phyloP scores from a whole-genome alignment of 108 stramenopile species.

The Cyclotella sp. region DNA sequence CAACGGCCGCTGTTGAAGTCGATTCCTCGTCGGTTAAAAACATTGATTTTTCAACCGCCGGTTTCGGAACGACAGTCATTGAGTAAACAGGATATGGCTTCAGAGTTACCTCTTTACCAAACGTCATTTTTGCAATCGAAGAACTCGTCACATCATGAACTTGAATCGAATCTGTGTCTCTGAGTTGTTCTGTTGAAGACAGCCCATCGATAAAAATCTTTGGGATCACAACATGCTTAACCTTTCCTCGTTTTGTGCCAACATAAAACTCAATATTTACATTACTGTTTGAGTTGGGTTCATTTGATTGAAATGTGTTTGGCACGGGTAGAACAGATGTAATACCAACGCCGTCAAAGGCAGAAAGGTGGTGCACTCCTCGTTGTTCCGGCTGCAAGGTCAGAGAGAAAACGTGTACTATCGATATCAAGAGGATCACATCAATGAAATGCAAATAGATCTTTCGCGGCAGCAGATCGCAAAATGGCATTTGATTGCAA shows the following conservation, averaged over 20 bases:
- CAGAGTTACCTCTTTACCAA: neutral
- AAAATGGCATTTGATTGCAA: too few relatives aligned
- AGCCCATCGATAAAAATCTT: neutral
- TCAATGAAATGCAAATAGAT: neutral
- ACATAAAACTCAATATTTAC: neutral
- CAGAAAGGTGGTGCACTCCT: neutral
- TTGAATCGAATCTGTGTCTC: neutral
- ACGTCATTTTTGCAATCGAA: neutral
- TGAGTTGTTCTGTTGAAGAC: neutral
- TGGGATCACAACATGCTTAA: constrained; percentile 8
- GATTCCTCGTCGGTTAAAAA: too few relatives aligned
- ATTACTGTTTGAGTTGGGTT: neutral
- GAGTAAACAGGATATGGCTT: constrained; percentile 45
- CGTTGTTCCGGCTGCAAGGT: neutral
- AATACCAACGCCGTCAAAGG: neutral
- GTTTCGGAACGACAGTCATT: constrained; percentile 16
- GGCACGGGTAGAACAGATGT: constrained; percentile 1
- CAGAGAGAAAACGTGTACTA: neutral
- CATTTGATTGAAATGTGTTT: neutral
- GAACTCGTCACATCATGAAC: neutral
- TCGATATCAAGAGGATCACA: neutral
- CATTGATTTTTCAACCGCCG: neutral
- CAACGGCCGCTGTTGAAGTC: neutral
- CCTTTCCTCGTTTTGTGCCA: neutral
- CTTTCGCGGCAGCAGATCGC: too few relatives aligned